Base-by-base conservation (phyloP, 2,329 filamentous ascomycete species). In the Cladosporium sp. region DNA sequence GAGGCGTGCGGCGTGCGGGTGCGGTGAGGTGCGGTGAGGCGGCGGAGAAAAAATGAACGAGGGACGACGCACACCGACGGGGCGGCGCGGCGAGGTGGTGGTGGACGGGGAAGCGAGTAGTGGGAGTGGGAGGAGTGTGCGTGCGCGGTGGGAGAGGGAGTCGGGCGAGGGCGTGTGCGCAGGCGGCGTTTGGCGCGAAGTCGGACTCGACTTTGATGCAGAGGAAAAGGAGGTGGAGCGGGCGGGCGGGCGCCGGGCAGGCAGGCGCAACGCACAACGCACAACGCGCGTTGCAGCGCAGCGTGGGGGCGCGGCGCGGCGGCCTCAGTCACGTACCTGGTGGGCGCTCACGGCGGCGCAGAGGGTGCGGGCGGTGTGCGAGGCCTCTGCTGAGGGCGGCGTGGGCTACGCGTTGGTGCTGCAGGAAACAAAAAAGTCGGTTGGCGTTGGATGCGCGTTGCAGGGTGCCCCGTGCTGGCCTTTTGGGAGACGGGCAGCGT, bases 141-240 rank as follows among this genome's bases (percentile, higher is more conserved):
- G 46, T 43, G 46, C 35, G 35, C 45, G 13, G 40, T 9, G 45
- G 13, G 45, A 16, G 13, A 18, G 18, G 45, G 34, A 18, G 45
- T 13, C 19, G 19, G 10, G 35, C 9, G 35, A 35, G 34, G 34
- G 34, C 34, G 34, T 11, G 34, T n/a, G 34, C 10, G 34, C 10
- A 35, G 10, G 10, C n/a, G 34, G 34, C 44, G 32, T 41, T 5
- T n/a, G 33, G 45, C 45, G 45, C 45, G 34, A 40, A 46, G 44
- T 46, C 44, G 45, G 45, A 48, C 45, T 48, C 45, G 45, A 40
- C 44, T 46, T 45, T 38, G 44, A 46, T 38, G 45, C 45, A 34
- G 46, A 41, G 28, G 38, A 49, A 49, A 42, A 42, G 46, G 46
- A 49, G 46, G 46, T 42, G 46, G 35, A n/a, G 18, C n/a, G 22